A percentile compares a stretch with the other conserved stretches of the same genome.
phyloP scores from a whole-genome alignment of 169 alveolate genomes.

The Blepharisma undulans region DNA sequence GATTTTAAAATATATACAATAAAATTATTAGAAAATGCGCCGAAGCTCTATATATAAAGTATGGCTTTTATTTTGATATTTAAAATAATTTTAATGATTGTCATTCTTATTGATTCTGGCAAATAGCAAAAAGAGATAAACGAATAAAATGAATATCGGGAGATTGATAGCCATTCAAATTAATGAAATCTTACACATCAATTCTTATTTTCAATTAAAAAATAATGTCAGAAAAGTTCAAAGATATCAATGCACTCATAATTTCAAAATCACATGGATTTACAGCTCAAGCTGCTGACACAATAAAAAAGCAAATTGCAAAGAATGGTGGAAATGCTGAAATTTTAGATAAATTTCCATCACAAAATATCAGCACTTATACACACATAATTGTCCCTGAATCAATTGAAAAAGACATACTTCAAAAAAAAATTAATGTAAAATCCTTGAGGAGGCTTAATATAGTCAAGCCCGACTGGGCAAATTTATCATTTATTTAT shows the following conservation, averaged over 20 bases:
- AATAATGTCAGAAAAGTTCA: neutral
- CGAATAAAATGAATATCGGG: too few relatives aligned
- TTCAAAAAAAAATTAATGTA: neutral
- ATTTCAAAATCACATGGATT: neutral
- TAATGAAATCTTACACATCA: too few relatives aligned
- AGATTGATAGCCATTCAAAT: too few relatives aligned
- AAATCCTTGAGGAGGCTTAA: neutral
- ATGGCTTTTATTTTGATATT: too few relatives aligned
- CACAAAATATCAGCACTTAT: neutral
- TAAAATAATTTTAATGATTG: too few relatives aligned
- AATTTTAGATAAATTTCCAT: neutral
- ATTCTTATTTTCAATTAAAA: too few relatives aligned
- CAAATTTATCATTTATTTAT: neutral
- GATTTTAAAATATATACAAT: too few relatives aligned
- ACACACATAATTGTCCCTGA: neutral
- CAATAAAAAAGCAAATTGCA: neutral
- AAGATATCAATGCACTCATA: neutral
- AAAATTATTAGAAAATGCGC: too few relatives aligned
- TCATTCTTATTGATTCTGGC: too few relatives aligned
- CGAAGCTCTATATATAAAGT: too few relatives aligned
- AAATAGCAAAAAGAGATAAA: too few relatives aligned
- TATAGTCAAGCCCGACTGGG: neutral
- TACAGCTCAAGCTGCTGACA: neutral
- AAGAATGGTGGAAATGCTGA: conserved; percentile 1
- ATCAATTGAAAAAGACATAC: too few relatives aligned